Evolutionary conservation across 306 rosid species (phyloP).

Genomic region (Lotus japonicus): DNA sequence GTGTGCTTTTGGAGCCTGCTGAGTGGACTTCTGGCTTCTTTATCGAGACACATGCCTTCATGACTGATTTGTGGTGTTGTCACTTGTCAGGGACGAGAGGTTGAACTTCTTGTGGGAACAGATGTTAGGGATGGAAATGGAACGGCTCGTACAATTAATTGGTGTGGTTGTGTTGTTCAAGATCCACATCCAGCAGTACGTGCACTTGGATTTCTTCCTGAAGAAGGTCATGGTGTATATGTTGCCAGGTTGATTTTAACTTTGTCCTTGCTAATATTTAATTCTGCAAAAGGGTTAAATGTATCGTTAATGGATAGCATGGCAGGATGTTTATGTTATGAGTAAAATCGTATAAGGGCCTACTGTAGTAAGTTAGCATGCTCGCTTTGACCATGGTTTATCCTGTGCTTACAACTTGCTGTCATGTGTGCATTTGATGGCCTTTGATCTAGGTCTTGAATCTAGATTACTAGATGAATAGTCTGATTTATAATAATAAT

Average conservation of each 20-base stretch:
- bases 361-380: not conserved
- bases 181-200: constrained; percentile 98
- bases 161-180: constrained; percentile 96
- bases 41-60: not conserved
- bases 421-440: constrained; percentile 9
- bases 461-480: not conserved
- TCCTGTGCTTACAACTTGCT: not conserved
- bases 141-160: constrained; percentile 66
- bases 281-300: constrained; percentile 4
- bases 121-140: constrained; percentile 94
- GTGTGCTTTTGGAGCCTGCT: constrained; percentile 19
- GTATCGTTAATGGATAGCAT: not conserved
- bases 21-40: not conserved
- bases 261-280: constrained; percentile 1
- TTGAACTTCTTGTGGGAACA: constrained; percentile 77
- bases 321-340: constrained; percentile 2
- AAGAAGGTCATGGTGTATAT: constrained; percentile 96
- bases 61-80: constrained; percentile 27
- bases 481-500: not conserved
- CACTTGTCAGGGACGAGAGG: constrained; percentile 81
- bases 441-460: not conserved
- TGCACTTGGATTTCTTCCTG: constrained; percentile 98
- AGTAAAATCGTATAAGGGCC: not conserved
- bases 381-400: constrained; percentile 3
- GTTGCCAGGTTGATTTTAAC: constrained; percentile 69